Evolutionary conservation across 2,329 filamentous ascomycete species (phyloP).

Genomic region (Hypoxylon sp.): DNA sequence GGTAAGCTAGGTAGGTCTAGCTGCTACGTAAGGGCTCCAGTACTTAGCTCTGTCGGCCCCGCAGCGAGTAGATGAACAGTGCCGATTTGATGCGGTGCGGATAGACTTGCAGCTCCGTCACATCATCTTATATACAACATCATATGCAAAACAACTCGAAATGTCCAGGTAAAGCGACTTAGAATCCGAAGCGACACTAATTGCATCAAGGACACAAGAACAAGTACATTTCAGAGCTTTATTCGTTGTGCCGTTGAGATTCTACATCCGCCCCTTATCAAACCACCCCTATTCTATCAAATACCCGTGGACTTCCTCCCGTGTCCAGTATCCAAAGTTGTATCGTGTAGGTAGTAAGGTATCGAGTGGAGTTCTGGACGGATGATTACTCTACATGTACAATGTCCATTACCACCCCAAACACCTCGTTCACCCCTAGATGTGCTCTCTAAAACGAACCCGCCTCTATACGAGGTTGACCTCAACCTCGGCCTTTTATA

Average conservation of each 20-base stretch:
- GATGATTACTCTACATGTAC: slow-evolving; percentile 41
- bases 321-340: slow-evolving; percentile 23
- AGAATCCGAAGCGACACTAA: too few species aligned
- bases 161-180: too few species aligned
- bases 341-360: slow-evolving; percentile 24
- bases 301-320: slow-evolving; percentile 22
- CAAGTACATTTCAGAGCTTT: slow-evolving; percentile 9
- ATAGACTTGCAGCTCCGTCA: slow-evolving; percentile 11
- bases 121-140: background rate
- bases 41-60: slow-evolving; percentile 3
- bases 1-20: too few species aligned
- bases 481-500: slow-evolving; percentile 1
- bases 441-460: slow-evolving; percentile 14
- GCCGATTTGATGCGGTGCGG: slow-evolving; percentile 10
- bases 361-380: slow-evolving; percentile 45
- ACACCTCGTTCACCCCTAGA: slow-evolving; percentile 1
- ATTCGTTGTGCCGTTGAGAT: slow-evolving; percentile 21
- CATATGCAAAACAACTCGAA: background rate
- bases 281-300: slow-evolving; percentile 24
- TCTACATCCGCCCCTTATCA: slow-evolving; percentile 9
- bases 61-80: slow-evolving; percentile 16
- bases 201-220: background rate
- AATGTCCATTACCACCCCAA: slow-evolving; percentile 28
- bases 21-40: too few species aligned
- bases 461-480: slow-evolving; percentile 2